A percentile compares a stretch with the other conserved stretches of the same genome.
These are phyloP conservation scores for Sporothrix euskadiensis DNA, from an alignment of 2,329 filamentous ascomycete genomes.

Conservation along the genomic window DNA sequence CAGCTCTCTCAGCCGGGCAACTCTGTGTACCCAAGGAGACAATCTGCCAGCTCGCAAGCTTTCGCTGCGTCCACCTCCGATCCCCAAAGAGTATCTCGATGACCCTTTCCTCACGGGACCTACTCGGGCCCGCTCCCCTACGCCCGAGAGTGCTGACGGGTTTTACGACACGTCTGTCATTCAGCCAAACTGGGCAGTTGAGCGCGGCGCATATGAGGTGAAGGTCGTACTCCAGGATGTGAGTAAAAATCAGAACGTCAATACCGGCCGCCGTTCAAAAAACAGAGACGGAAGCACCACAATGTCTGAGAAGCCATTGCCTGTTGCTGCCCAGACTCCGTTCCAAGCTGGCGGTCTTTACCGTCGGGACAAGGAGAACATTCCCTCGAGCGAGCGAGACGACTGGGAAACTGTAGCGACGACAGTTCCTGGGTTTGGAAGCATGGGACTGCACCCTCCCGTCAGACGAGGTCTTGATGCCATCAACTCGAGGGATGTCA, in stretches of 20 bases:
- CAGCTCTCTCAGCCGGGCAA: constrained; percentile 35
- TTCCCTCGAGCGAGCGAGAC: constrained; percentile 39
- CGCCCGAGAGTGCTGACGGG: constrained; percentile 25
- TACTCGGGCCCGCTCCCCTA: constrained; percentile 17
- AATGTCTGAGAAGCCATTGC: background rate
- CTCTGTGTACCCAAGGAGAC: constrained; percentile 34
- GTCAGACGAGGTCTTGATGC: background rate
- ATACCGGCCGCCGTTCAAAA: background rate
- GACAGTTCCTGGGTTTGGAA: constrained; percentile 37
- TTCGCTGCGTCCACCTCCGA: constrained; percentile 27
- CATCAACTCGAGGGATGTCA: constrained; percentile 26
- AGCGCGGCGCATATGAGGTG: constrained; percentile 31
- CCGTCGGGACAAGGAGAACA: constrained; percentile 15
- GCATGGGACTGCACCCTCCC: constrained; percentile 30
- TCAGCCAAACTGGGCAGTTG: constrained; percentile 29
- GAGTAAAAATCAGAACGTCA: background rate
- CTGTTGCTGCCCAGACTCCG: background rate
- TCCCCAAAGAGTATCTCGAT: constrained; percentile 26
- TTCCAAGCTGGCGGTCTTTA: background rate
- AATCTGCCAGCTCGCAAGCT: constrained; percentile 37
- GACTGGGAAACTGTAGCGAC: constrained; percentile 46
- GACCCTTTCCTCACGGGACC: constrained; percentile 20
- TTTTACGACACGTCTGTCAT: constrained; percentile 30
- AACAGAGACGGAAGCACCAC: background rate
- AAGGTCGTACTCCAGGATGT: constrained; percentile 34